Evolutionary conservation across 2,329 filamentous ascomycete species (phyloP), one percentile per base, ranked within the genome.

Genomic region (Rhynchosporium secalis): DNA sequence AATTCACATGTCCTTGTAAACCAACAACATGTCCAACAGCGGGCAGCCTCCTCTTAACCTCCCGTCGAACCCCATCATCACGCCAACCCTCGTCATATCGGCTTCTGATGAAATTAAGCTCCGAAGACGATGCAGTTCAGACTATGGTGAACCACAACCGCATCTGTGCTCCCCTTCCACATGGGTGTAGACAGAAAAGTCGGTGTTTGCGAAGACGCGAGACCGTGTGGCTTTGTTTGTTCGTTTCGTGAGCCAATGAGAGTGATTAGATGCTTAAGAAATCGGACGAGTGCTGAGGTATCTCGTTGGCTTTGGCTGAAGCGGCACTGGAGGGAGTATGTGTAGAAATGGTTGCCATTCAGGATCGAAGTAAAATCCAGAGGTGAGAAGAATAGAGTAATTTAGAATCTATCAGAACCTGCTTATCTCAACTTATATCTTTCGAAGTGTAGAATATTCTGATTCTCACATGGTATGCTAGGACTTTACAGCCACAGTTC

Each of bases 91-190:
- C 43, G 43, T 26, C 20, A 46, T 5, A 26, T 41, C 36, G 33
- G 36, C 20, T 40, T 52, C 33, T 10, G 28, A 2, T n/a, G 29
- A 41, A 20, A 41, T 15, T 20, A 54, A 54, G 51, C 51, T 15
- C 51, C 51, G 51, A 28, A 4, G 51, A 54, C 40, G 8, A 54
- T 38, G 51, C 51, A 54, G n/a, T 33, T 40, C 49, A 54, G 9
- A 54, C 26, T 36, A 20, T 20, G 20, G 20, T 54, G 33, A 40
- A 33, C 33, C 20, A 36, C 36, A 40, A 33, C 33, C 20, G 9
- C 26, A 54, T 40, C 36, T 28, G 51, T 10, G 29, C 51, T 40
- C 46, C 51, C 36, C 3, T 54, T 40, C 36, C 20, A 15, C 10
- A 10, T 41, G 36, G 51, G 20, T 54, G 26, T 15, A 36, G 51